A percentile compares a stretch with the other conserved stretches of the same genome.
Conservation (phyloP, 768 basidiomycete genomes). For the Porphyrellus cyaneotinctus region DNA sequence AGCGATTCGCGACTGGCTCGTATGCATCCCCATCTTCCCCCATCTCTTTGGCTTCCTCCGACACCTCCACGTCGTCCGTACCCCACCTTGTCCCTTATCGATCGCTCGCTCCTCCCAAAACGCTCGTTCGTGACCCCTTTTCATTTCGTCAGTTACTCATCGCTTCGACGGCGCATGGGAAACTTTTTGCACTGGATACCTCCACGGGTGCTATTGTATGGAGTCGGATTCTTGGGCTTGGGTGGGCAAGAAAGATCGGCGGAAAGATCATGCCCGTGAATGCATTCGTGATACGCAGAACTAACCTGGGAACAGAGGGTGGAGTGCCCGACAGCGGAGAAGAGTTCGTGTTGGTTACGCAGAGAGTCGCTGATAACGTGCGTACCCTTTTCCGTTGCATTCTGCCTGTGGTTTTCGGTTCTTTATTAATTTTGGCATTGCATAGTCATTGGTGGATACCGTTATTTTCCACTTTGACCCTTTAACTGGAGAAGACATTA, state of each 20-base stretch:
- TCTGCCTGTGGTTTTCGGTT: neutral
- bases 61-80: constrained; percentile 8
- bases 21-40: constrained; percentile 46
- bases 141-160: constrained; percentile 86
- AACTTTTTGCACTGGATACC: constrained; percentile 79
- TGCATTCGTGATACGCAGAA: constrained; percentile 47
- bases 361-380: constrained; percentile 61
- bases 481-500: constrained; percentile 65
- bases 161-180: constrained; percentile 64
- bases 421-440: constrained; percentile 6
- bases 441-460: constrained; percentile 60
- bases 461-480: constrained; percentile 76
- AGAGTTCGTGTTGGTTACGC: constrained; percentile 63
- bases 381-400: constrained; percentile 19
- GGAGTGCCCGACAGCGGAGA: constrained; percentile 7
- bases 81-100: constrained; percentile 18
- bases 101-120: constrained; percentile 31
- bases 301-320: constrained; percentile 23
- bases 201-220: constrained; percentile 74
- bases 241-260: constrained; percentile 57
- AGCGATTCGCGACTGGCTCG: constrained; percentile 68
- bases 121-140: constrained; percentile 67
- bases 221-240: constrained; percentile 73
- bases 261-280: constrained; percentile 56
- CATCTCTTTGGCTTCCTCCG: constrained; percentile 23